A percentile compares a stretch with the other conserved stretches of the same genome.
These are phyloP conservation scores for Podila minutissima DNA, from an alignment of 192 early-diverging fungal species.

Conservation along the genomic window DNA sequence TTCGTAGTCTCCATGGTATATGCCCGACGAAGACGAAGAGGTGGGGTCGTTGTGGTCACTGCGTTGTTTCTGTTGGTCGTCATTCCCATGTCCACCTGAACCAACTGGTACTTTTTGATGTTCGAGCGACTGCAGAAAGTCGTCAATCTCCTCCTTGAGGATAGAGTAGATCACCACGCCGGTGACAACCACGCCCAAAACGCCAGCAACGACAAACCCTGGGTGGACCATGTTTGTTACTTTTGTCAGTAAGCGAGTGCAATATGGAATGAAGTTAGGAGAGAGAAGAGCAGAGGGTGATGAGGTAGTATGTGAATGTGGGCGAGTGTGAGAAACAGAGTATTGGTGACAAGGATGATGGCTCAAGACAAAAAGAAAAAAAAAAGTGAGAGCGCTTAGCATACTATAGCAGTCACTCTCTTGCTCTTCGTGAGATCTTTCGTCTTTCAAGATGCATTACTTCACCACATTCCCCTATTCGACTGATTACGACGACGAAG, in stretches of 20 bases:
- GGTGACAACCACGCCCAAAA: conserved; percentile 33
- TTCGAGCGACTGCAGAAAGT: conserved; percentile 21
- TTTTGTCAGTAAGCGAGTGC: too few relatives aligned
- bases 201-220: conserved; percentile 22
- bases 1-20: conserved; percentile 25
- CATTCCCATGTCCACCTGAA: not conserved
- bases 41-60: conserved; percentile 13
- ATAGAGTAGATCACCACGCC: conserved; percentile 40
- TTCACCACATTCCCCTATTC: too few relatives aligned
- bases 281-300: not conserved
- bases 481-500: not conserved
- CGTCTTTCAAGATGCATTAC: too few relatives aligned
- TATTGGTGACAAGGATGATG: not conserved
- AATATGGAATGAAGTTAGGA: not conserved
- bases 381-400: not conserved
- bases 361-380: not conserved
- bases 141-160: conserved; percentile 24
- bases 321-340: not conserved
- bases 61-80: not conserved
- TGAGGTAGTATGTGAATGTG: not conserved
- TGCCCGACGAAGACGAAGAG: conserved; percentile 5
- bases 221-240: conserved; percentile 38
- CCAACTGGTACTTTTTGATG: conserved; percentile 9
- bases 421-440: too few relatives aligned
- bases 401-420: too few relatives aligned